Base-by-base conservation (phyloP, 352 stramenopile species). In the Globisporangium recalcitrans region DNA sequence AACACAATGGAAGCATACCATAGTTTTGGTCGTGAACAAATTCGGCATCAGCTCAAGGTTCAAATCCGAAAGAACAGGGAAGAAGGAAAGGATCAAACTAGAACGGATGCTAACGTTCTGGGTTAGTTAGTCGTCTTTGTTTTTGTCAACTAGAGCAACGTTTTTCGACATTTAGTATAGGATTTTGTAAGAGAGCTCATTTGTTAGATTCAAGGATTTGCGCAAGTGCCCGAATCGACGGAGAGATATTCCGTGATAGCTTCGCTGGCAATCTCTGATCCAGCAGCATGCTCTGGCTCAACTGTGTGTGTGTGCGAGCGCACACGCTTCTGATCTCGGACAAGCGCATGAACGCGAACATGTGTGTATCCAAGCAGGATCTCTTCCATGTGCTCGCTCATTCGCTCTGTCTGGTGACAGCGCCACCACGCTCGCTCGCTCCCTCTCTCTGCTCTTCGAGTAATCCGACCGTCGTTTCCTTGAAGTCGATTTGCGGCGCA, bases 391-490 rank as follows among this genome's bases (percentile, higher is more conserved):
- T 54, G 47, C n/a, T n/a, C n/a, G n/a, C n/a, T n/a, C n/a, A n/a
- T n/a, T n/a, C n/a, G n/a, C n/a, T n/a, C n/a, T 21, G 26, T n/a
- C 47, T 32, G 48, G 48, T 54, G 48, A 14, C 48, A 14, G 16
- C 16, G 10, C 21, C 47, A 14, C 47, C 46, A 13, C 47, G 10
- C 9, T 44, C 36, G 36, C 47, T 34, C 5, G 14, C 14, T 44
- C 47, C 47, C 31, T 57, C 27, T 57, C 51, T 44, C 51, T 57
- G 51, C 51, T 19, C 5, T 11, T 44, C 27, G 51, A 42, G 51
- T 29, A 26, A 24, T 27, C 29, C 19, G 10, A 58, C 3, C 19
- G 48, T 3, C 6, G 36, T 54, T 36, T 36, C 26, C 24, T 54
- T 54, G 24, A 54, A 36, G 24, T 36, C 48, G 19, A 54, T 38